Evolutionary conservation across 257 asterid species (phyloP).

Genomic region (Solanum chmielewskii): DNA sequence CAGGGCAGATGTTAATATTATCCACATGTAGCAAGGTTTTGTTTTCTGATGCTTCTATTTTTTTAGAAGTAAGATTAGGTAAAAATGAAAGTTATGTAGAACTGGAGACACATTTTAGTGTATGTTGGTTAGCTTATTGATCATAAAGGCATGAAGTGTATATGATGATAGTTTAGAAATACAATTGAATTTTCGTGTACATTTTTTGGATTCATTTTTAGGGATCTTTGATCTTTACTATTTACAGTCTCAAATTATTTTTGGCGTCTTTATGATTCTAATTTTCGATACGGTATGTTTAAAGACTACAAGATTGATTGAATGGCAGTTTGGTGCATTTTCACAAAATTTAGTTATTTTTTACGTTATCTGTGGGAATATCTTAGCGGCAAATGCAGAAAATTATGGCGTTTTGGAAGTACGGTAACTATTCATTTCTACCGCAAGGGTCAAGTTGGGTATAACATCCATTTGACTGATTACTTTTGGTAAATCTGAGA

Average conservation of each 20-base stretch:
- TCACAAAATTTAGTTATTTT: too few relatives aligned
- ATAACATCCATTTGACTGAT: background rate
- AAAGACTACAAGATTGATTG: too few relatives aligned
- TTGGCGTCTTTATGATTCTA: too few relatives aligned
- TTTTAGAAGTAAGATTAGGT: background rate
- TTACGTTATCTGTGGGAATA: too few relatives aligned
- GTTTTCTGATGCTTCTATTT: background rate
- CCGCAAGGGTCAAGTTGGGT: background rate
- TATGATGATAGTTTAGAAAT: background rate
- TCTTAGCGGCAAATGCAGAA: too few relatives aligned
- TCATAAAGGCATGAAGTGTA: background rate
- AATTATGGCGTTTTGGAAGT: background rate
- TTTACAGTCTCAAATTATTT: background rate
- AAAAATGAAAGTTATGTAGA: background rate
- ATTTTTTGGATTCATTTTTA: background rate
- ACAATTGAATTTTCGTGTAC: background rate
- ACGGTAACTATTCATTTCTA: background rate
- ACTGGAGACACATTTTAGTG: background rate
- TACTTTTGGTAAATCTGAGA: too few relatives aligned
- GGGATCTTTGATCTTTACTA: background rate
- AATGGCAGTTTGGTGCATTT: too few relatives aligned
- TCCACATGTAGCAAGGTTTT: background rate
- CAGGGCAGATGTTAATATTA: background rate
- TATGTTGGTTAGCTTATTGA: background rate
- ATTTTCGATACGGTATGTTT: too few relatives aligned